Conservation (phyloP, 2,329 filamentous ascomycete species). For the Corinectria fuckeliana region DNA sequence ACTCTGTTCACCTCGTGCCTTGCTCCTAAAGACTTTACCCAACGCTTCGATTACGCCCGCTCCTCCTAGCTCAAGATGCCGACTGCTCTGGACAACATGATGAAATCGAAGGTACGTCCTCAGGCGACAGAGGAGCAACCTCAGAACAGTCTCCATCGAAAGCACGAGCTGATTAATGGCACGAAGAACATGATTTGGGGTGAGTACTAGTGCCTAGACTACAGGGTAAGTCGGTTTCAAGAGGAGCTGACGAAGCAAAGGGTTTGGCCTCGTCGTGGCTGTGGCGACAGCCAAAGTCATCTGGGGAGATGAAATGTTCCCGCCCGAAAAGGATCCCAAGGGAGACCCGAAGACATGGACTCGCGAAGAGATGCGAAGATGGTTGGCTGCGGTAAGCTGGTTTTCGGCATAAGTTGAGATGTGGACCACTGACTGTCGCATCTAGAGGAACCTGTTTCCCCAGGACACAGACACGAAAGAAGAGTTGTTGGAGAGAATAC, state of each 20-base stretch:
- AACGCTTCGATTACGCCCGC: neutral
- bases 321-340: conserved; percentile 74
- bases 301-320: conserved; percentile 87
- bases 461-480: conserved; percentile 51
- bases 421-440: neutral
- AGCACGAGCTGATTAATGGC: conserved; percentile 2
- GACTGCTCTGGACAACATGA: conserved; percentile 31
- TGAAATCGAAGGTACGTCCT: conserved; percentile 35
- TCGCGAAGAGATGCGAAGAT: conserved; percentile 77
- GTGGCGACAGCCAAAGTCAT: conserved; percentile 84
- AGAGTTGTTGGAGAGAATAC: conserved; percentile 54
- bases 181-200: conserved; percentile 72
- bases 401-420: neutral
- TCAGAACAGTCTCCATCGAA: neutral
- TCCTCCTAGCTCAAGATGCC: conserved; percentile 20
- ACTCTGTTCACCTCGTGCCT: neutral
- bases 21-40: neutral
- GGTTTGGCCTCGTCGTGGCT: conserved; percentile 82
- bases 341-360: conserved; percentile 79
- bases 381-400: conserved; percentile 74
- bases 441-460: conserved; percentile 55
- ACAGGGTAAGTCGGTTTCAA: conserved; percentile 26
- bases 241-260: conserved; percentile 48
- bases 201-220: conserved; percentile 45
- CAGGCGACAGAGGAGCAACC: neutral